Evolutionary conservation across 106 monocot species (phyloP).

Genomic region (Alisma plantagoaquatica): DNA sequence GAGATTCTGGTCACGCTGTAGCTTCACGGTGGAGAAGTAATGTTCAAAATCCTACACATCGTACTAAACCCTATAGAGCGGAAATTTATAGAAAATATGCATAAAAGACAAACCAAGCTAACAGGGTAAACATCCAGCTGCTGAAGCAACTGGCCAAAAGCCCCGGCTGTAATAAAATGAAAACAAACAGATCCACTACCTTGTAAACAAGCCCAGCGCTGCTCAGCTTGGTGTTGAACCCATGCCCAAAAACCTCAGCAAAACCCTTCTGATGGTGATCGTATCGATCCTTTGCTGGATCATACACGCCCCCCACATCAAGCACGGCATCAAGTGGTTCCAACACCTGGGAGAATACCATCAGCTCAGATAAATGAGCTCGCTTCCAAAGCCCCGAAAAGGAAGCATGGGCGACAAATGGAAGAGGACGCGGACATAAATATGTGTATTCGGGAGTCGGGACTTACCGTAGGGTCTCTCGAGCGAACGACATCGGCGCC

Average conservation of each 20-base stretch:
- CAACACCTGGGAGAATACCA: constrained; percentile 31
- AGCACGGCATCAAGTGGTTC: constrained; percentile 90
- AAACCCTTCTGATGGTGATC: constrained; percentile 99
- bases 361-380: not conserved
- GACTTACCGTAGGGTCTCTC: constrained; percentile 45
- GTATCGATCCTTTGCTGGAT: constrained; percentile 62
- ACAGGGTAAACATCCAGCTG: no score
- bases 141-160: no score
- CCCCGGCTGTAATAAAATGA: no score
- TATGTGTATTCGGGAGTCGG: no score
- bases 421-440: no score
- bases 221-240: constrained; percentile 88
- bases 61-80: no score
- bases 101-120: no score
- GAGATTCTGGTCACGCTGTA: no score
- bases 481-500: constrained; percentile 62
- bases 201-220: constrained; percentile 96
- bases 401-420: not conserved
- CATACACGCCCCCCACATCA: constrained; percentile 96
- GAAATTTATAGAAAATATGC: no score
- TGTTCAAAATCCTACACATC: no score
- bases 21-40: no score
- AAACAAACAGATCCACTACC: no score
- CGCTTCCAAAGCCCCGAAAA: not conserved
- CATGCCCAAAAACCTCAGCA: constrained; percentile 73